Percentiles rank a stretch among this genome's conserved stretches.
Conservation (phyloP, 1,139 yeast genomes). For the Zygoascus meyerae region DNA sequence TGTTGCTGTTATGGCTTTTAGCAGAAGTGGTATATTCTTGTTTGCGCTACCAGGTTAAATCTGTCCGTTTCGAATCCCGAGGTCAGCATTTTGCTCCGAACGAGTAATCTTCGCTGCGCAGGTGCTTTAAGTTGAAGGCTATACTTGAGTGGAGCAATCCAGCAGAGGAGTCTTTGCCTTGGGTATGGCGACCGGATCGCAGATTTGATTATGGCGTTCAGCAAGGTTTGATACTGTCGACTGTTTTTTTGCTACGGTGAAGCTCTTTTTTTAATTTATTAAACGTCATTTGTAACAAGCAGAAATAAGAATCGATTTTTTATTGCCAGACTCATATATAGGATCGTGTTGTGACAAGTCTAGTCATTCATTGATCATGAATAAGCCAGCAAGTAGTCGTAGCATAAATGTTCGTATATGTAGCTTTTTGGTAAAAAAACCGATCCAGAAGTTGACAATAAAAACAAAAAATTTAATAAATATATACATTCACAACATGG, state of each 20-base stretch:
- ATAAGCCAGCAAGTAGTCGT: too few relatives aligned
- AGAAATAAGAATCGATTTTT: too few relatives aligned
- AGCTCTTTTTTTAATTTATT: too few relatives aligned
- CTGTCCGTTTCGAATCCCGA: slow-evolving; percentile 35
- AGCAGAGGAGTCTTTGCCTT: slow-evolving; percentile 33
- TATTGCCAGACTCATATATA: too few relatives aligned
- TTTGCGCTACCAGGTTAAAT: slow-evolving; percentile 19
- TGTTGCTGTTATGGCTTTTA: slow-evolving; percentile 30
- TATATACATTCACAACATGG: too few relatives aligned
- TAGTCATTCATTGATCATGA: too few relatives aligned
- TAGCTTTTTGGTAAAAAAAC: too few relatives aligned
- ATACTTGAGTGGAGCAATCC: slow-evolving; percentile 35
- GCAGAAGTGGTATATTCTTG: slow-evolving; percentile 25
- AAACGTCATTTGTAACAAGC: too few relatives aligned
- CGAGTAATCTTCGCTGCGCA: slow-evolving; percentile 30
- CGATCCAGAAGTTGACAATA: too few relatives aligned
- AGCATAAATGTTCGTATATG: too few relatives aligned
- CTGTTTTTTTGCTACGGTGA: slow-evolving; percentile 20
- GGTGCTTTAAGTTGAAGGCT: slow-evolving; percentile 27
- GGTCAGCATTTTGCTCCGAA: slow-evolving; percentile 29
- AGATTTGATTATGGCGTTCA: slow-evolving; percentile 20
- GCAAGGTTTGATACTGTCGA: slow-evolving; percentile 16
- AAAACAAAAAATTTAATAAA: too few relatives aligned
- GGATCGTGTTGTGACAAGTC: too few relatives aligned
- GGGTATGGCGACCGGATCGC: slow-evolving; percentile 34